Base-by-base conservation (phyloP, 2,329 filamentous ascomycete species). In the Elsinoe necatrix region DNA sequence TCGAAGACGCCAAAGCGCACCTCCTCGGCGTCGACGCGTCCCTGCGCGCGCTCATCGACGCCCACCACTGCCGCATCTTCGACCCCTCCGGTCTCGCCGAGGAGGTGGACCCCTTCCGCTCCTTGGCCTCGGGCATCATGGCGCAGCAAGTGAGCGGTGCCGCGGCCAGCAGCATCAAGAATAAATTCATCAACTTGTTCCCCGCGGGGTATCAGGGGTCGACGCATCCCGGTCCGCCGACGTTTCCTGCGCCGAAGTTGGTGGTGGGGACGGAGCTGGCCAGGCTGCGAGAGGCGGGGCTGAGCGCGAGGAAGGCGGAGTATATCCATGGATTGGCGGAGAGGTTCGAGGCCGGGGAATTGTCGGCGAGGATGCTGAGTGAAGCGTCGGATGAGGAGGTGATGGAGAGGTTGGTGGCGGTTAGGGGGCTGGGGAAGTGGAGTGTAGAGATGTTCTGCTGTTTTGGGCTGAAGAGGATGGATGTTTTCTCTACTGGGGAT, bases 361-460 rank as follows among this genome's bases (percentile, higher is more conserved):
- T 97, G 54, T 86, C 80, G 43, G 85, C 89, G 9, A 73, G 80
- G 61, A 84, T 93, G 77, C 79, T 97, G 18, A 80, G 87, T 54
- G 81, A 82, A 34, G 89, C 89, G 1, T 80, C 83, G 4, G 93
- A 98, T 68, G 91, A 95, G 52, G 87, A 95, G 63, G 80, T 98
- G 6, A 77, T 96, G 61, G 81, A 87, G 70, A 85, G 81, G 68
- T 77, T 98, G 48, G 89, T 87, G 48, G 87, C 90, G 0, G 90
- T 98, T 4, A 80, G 92, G 8, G 93, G 93, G 0, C 73, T 97
- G 51, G 93, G 93, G 0, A 80, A 79, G 55, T 97, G 93, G 93
- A 91, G 85, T 48, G 90, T 95, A 12, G 91, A 96, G 75, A 97
- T 98, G 93, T 98, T 98, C 76, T 89, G 91, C 51, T 89, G 87